phyloP scores from a whole-genome alignment of 2,329 filamentous ascomycete species.

The Diplodia sapinea region DNA sequence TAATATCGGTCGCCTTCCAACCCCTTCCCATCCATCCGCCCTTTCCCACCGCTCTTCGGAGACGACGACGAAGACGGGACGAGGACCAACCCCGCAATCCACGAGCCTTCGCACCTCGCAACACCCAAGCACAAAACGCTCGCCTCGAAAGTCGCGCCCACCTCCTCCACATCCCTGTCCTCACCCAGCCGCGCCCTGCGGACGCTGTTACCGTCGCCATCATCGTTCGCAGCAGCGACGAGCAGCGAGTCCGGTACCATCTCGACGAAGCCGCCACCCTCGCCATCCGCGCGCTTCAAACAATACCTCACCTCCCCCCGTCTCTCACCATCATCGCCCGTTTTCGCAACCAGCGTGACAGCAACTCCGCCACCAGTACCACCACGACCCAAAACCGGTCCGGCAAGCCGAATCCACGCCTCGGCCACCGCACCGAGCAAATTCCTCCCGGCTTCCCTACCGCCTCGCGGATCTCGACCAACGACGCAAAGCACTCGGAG shows the following conservation, averaged over 20 bases:
- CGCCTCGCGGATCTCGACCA: constrained; percentile 31
- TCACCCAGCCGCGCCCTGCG: constrained; percentile 36
- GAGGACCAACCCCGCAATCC: constrained; percentile 40
- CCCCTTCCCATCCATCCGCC: neutral
- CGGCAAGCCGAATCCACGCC: constrained; percentile 38
- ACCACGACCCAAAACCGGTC: constrained; percentile 34
- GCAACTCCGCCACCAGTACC: constrained; percentile 15
- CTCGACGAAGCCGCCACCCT: constrained; percentile 38
- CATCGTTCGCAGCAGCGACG: neutral
- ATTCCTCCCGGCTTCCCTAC: constrained; percentile 37
- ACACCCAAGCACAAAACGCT: constrained; percentile 40
- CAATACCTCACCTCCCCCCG: constrained; percentile 33
- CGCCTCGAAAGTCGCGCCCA: constrained; percentile 34
- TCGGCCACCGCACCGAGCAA: constrained; percentile 39
- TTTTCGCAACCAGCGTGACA: constrained; percentile 33
- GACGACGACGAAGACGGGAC: constrained; percentile 27
- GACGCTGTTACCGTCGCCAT: constrained; percentile 32
- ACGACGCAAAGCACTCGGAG: constrained; percentile 34
- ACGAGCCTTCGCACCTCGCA: constrained; percentile 38
- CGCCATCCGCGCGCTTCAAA: constrained; percentile 36
- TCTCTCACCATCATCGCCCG: constrained; percentile 25
- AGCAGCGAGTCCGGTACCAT: constrained; percentile 42
- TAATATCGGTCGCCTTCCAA: constrained; percentile 8
- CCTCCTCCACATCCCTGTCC: constrained; percentile 5
- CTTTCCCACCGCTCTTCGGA: constrained; percentile 27